Base-by-base conservation (phyloP, 768 basidiomycete genomes). In the Butyriboletus loyo region DNA sequence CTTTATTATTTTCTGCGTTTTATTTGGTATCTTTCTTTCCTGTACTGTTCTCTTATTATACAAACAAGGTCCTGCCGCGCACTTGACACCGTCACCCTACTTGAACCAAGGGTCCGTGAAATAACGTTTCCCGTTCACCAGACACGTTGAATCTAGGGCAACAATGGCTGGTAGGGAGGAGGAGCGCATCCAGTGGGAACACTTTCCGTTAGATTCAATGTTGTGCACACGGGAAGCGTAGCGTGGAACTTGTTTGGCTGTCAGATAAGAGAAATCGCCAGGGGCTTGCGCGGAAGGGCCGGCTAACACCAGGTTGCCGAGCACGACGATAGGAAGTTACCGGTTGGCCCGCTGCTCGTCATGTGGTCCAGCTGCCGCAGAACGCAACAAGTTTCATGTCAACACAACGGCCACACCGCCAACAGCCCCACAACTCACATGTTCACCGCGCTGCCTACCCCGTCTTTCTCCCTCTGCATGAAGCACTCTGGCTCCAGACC, bases 391-490 rank as follows among this genome's bases (percentile, higher is more conserved):
- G 40, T 39, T 52, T 44, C 53, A 72, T 72, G 68, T 65, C 63
- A 44, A 59, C 53, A 48, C 63, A 43, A 44, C 60, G 35, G 9
- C 27, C 7, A 25, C 46, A 63, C 43, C 49, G 7, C 24, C 53
- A 48, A 14, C 55, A 34, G 10, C 43, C 44, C 2, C 5, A 57
- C 25, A 22, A 41, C 31, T 14, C 31, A 15, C 5, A 49, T 31
- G 36, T 7, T 19, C 63, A 49, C 44, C 63, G 52, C 32, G 66
- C 77, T 4, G 67, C 77, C 2, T 92, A 91, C 68, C 89, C 90
- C 1, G 66, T 75, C 13, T 92, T 91, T 67, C 75, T 91, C 7
- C 77, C 88, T 2, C 56, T 86, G 4, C 75, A 74, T 14, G 80
- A 87, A 24, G 84, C 88, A 0, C 63, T 81, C 17, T 65, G 72